phyloP scores from a whole-genome alignment of 768 basidiomycete genomes.

The Lactarius pseudohatsudake region DNA sequence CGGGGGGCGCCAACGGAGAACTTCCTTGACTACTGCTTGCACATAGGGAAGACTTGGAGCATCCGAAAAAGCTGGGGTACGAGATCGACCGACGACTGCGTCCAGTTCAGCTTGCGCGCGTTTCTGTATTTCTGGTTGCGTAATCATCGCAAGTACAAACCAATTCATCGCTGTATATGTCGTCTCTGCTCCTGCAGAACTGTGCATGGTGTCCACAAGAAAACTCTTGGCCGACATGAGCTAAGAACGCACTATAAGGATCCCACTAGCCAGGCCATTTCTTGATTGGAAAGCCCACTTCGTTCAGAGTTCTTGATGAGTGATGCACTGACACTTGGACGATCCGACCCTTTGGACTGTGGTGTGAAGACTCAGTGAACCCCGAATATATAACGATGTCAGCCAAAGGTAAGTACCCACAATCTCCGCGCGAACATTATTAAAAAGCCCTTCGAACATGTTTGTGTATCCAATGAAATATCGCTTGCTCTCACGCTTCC shows the following conservation, averaged over 20 bases:
- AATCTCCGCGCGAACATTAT: constrained; percentile 23
- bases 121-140: constrained; percentile 19
- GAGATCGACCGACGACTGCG: constrained; percentile 1
- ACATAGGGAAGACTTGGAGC: not conserved
- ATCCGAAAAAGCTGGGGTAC: constrained; percentile 7
- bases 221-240: not conserved
- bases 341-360: constrained; percentile 14
- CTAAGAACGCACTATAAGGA: constrained; percentile 21
- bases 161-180: constrained; percentile 11
- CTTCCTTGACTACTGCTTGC: not conserved
- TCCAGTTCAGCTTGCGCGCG: constrained; percentile 1
- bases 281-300: constrained; percentile 13
- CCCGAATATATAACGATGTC: too few relatives aligned
- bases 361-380: not conserved
- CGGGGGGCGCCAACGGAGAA: constrained; percentile 1
- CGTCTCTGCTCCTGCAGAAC: not conserved
- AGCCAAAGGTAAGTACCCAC: constrained; percentile 7
- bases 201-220: not conserved
- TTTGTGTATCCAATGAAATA: constrained; percentile 3
- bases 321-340: constrained; percentile 13
- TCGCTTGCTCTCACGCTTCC: constrained; percentile 31
- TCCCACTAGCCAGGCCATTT: constrained; percentile 24
- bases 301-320: constrained; percentile 13
- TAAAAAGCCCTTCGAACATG: constrained; percentile 26
- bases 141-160: constrained; percentile 24